Evolutionary conservation across 2,329 filamentous ascomycete species (phyloP), one percentile per base, ranked within the genome.

Genomic region (Meredithiella fracta): DNA sequence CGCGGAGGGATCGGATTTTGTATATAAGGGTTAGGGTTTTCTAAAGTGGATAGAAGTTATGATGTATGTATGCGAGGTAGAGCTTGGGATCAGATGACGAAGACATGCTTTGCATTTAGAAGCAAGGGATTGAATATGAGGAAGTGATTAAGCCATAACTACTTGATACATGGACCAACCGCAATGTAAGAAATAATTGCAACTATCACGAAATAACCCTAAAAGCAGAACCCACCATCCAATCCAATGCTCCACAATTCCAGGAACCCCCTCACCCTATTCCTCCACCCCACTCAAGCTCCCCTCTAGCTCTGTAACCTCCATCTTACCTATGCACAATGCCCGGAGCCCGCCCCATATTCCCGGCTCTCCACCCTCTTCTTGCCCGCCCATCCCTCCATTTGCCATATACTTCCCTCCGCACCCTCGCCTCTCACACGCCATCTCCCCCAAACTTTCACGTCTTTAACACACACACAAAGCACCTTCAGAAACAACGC

Each of bases 401-500:
- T 17, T 15, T 2, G 15, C 17, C 20, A 20, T 11, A 38, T 11
- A 38, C 37, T 7, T n/a, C 37, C 37, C 37, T 8, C 17, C 1
- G 15, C 17, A n/a, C 8, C 17, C 17, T 44, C 17, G 40, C 51
- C 17, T 31, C 40, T n/a, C 57, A 59, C 38, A 20, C 57, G 17
- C 23, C 57, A 4, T 50, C 57, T n/a, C 42, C 57, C 11, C 57
- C 57, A 20, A 53, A 82, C 38, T 80, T 94, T 62, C 84, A 96
- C 62, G 86, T 98, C 67, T 98, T 98, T 78, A 94, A 94, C 69
- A 79, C 82, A 60, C 78, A 79, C 62, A 80, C 83, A 22, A 98
- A 98, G 74, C 90, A 86, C 74, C 72, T 92, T 51, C 92, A 98
- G 67, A 94, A 88, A 67, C 89, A 97, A 68, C 80, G 91, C 60